Base-by-base conservation (phyloP, 495 filamentous ascomycete genomes). In the Patellaria atrata region DNA sequence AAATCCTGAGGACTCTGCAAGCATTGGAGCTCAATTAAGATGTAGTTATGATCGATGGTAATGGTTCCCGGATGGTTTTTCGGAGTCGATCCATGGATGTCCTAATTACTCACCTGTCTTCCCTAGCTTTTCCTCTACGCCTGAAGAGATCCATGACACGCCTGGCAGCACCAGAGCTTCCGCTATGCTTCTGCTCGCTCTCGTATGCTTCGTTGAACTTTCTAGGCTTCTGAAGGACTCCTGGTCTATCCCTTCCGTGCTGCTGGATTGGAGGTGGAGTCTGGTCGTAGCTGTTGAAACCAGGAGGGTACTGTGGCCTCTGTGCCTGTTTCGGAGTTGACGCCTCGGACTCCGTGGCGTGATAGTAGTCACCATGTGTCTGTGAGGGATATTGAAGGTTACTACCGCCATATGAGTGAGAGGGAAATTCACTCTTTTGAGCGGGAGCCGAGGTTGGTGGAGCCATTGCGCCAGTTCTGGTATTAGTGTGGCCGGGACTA, bases 101-200 rank as follows among this genome's bases (percentile, higher is more conserved):
- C n/a, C n/a, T n/a, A n/a, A n/a, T n/a, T n/a, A n/a, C n/a, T n/a
- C n/a, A n/a, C n/a, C n/a, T n/a, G n/a, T n/a, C n/a, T 43, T 47
- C 16, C 37, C 54, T 24, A 30, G 28, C 45, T 54, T 74, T 84
- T 21, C 82, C 82, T 41, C 85, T 69, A 52, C 86, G 64, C 48
- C 89, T 70, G 63, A 97, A 97, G 57, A 94, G 89, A 58, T 94
- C 89, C 89, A 97, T 97, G 30, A 97, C 89, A 48, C 80, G 77
- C 45, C 82, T 74, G 12, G 86, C 83, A 11, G 83, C 78, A 22
- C 83, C 82, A 37, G 72, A 81, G 49, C 78, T 89, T 20, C 87
- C 89, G 3, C 72, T 75, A 53, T 84, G 74, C 35, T 76, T 68
- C 5, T 75, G 23, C 56, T 35, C 60, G 59, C 13, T 74, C 45